Evolutionary conservation across 2,329 filamentous ascomycete species (phyloP).

Genomic region (Elsinoe batatas): DNA sequence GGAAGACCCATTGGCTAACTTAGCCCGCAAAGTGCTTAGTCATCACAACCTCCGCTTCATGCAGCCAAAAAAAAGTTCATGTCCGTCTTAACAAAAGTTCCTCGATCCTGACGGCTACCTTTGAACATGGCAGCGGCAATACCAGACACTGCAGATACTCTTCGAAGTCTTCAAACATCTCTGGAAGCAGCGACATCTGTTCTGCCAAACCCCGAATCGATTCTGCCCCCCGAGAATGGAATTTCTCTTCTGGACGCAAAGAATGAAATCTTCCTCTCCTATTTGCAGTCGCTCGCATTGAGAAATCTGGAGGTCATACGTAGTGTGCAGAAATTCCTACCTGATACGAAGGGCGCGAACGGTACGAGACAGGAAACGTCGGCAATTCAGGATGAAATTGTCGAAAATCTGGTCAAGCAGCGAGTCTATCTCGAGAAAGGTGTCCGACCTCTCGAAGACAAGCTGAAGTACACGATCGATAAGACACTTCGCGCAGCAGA

Average conservation of each 20-base stretch:
- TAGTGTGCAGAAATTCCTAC: constrained; percentile 26
- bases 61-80: neutral
- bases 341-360: constrained; percentile 27
- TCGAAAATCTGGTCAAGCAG: constrained; percentile 80
- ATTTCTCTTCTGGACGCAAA: constrained; percentile 93
- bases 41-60: neutral
- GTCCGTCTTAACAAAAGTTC: neutral
- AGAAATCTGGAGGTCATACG: constrained; percentile 42
- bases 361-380: neutral
- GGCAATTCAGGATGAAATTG: constrained; percentile 54
- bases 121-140: constrained; percentile 19
- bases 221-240: constrained; percentile 70
- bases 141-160: constrained; percentile 31
- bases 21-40: neutral
- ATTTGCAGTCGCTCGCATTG: constrained; percentile 84
- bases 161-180: constrained; percentile 44
- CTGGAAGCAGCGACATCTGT: constrained; percentile 49
- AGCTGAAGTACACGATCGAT: constrained; percentile 90
- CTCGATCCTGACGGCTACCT: neutral
- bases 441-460: constrained; percentile 77
- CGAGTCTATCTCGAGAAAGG: constrained; percentile 91
- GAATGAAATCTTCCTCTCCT: constrained; percentile 93
- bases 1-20: neutral
- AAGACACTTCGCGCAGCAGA: constrained; percentile 84
- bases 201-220: constrained; percentile 47